Evolutionary conservation across 2,329 filamentous ascomycete species (phyloP).

Genomic region (Fusarium armeniacum): DNA sequence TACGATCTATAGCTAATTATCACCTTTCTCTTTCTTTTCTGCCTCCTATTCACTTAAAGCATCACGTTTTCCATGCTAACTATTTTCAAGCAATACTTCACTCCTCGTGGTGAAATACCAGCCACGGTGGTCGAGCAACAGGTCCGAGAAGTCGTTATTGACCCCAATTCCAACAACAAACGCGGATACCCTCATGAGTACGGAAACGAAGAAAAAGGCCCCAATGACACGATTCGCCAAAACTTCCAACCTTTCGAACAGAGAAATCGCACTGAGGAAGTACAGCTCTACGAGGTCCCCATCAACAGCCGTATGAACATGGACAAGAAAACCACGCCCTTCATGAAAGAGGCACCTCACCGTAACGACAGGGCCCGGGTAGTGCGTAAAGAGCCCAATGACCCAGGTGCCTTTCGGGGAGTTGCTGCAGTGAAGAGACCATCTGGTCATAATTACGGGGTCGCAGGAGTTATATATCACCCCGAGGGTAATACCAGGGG

Average conservation of each 20-base stretch:
- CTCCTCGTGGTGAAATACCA: background rate
- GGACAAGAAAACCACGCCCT: background rate
- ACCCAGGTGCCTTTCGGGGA: conserved; percentile 5
- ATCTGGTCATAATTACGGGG: background rate
- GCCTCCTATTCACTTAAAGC: too few relatives aligned
- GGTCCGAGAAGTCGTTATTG: background rate
- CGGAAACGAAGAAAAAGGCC: background rate
- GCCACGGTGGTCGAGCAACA: background rate
- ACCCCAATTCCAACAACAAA: background rate
- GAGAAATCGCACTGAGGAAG: background rate
- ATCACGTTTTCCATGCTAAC: too few relatives aligned
- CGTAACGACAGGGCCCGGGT: conserved; percentile 6
- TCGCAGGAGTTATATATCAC: conserved; percentile 6
- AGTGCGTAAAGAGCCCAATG: background rate
- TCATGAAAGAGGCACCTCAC: background rate
- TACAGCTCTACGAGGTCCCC: background rate
- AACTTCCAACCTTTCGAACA: background rate
- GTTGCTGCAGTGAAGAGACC: background rate
- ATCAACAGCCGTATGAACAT: background rate
- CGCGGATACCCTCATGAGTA: background rate
- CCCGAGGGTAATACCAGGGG: fast-evolving
- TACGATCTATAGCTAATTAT: background rate
- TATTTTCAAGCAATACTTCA: conserved; percentile 22
- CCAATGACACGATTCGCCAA: fast-evolving
- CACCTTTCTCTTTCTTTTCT: too few relatives aligned